Evolutionary conservation across 2,329 filamentous ascomycete genomes (phyloP), one percentile per base, ranked within the genome.

Genomic region (Botrytis squamosa): DNA sequence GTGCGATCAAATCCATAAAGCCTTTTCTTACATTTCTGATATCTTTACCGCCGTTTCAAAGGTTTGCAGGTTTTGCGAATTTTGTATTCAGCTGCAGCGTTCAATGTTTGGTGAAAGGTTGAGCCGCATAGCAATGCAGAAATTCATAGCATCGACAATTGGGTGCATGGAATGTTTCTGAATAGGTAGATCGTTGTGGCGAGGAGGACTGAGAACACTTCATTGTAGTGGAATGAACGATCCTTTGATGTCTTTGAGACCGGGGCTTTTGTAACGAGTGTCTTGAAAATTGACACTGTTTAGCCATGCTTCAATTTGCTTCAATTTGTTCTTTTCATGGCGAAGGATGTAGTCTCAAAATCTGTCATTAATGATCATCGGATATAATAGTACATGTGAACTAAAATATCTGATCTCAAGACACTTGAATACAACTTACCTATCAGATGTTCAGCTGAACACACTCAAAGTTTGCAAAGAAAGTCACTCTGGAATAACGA

Each of bases 31-130:
- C 8, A 57, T 57, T 57, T 68, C 25, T 57, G 66, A 68, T 57
- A 68, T 57, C 49, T 57, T 68, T 68, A 68, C 66, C 66, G 66
- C 66, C 18, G 49, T 68, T 68, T 68, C 49, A 22, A 29, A 33
- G 4, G 16, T 22, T 42, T 29, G 44, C 44, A 38, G n/a, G 14
- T 16, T 42, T 57, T 40, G 22, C 49, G 40, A 42, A 25, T 18
- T 55, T 57, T 40, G 25, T 25, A 57, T 68, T 68, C 36, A 42
- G 46, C 65, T 55, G 36, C 65, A 42, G 46, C 46, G 9, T 67
- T 67, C 49, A 22, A 9, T 6, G n/a, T 38, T 29, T 9, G 36
- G 49, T 57, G 46, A 40, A 9, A 55, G 46, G 46, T 68, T 68
- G 65, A 68, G 65, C 65, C 49, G 65, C 65, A 68, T 68, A 18